Evolutionary conservation across 306 rosid species (phyloP).

Genomic region (Medicago truncatula): DNA sequence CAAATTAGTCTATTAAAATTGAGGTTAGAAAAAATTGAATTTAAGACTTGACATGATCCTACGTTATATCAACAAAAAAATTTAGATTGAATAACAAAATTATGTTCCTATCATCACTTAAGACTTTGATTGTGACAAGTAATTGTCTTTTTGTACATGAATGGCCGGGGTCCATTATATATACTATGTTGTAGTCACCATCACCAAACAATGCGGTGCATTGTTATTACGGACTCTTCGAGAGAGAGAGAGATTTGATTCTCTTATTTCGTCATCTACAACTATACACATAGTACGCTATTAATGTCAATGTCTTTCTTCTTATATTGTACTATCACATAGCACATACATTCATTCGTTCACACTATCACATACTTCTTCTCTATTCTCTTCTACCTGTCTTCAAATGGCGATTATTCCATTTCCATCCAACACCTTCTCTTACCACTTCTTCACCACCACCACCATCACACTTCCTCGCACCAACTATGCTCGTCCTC

Average conservation of each 20-base stretch:
- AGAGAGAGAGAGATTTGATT: neutral
- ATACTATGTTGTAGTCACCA: neutral
- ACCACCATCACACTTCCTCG: neutral
- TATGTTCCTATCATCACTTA: too few relatives aligned
- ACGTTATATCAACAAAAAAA: too few relatives aligned
- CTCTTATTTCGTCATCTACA: neutral
- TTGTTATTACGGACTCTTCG: too few relatives aligned
- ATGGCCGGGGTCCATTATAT: neutral
- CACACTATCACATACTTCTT: neutral
- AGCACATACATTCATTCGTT: too few relatives aligned
- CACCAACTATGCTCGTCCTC: neutral
- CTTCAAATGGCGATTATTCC: neutral
- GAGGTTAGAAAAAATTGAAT: too few relatives aligned
- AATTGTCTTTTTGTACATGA: too few relatives aligned
- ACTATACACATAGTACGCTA: neutral
- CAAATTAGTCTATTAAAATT: too few relatives aligned
- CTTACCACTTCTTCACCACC: neutral
- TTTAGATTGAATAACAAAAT: too few relatives aligned
- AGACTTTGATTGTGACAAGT: too few relatives aligned
- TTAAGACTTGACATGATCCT: too few relatives aligned
- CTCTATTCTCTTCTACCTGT: neutral
- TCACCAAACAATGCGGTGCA: conserved; percentile 5
- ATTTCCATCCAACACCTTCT: neutral
- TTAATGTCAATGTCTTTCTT: neutral
- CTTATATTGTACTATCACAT: neutral